Base-by-base conservation (phyloP, 2,329 filamentous ascomycete species). In the Fusarium sp. region DNA sequence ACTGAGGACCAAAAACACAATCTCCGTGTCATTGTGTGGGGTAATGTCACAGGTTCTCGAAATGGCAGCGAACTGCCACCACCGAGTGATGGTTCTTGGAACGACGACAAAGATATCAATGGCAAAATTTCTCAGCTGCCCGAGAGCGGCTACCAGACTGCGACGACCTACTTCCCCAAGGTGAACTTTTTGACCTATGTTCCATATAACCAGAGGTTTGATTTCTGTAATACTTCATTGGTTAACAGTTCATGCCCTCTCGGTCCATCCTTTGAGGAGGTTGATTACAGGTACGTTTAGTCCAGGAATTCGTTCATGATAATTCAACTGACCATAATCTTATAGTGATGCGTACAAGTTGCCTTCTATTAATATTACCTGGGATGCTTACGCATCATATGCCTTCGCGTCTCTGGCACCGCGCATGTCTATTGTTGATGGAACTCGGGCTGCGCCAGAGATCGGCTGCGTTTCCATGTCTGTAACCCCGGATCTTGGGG, bases 391-490 rank as follows among this genome's bases (percentile, higher is more conserved):
- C 69, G 93, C 93, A n/a, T 88, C 89, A 0, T 99, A 97, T 78
- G 88, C 93, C 7, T 97, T 99, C 77, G 87, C 93, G 3, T 95
- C 94, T 3, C 89, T 98, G 69, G 86, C 89, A 9, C 85, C 92
- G 11, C 93, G 89, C 0, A 85, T 98, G 50, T 81, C 88, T 59
- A 86, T 98, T 60, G 88, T 92, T 63, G 92, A 94, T 56, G 94
- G 94, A 68, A 91, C 97, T 77, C 65, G 76, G 0, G 81, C 78
- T 3, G 86, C 83, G 18, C 89, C 89, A 16, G 82, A 87, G 55
- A 87, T 98, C 45, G 93, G 90, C 53, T 99, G 96, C 77, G 84
- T 98, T 34, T 92, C 91, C 28, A 87, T 93, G n/a, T 88, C 88
- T 60, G 86, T 98, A 60, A 98, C 95, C 0, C 96, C 96, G 0